Conservation (phyloP, 2,329 filamentous ascomycete genomes). For the Zarea fungicola region DNA sequence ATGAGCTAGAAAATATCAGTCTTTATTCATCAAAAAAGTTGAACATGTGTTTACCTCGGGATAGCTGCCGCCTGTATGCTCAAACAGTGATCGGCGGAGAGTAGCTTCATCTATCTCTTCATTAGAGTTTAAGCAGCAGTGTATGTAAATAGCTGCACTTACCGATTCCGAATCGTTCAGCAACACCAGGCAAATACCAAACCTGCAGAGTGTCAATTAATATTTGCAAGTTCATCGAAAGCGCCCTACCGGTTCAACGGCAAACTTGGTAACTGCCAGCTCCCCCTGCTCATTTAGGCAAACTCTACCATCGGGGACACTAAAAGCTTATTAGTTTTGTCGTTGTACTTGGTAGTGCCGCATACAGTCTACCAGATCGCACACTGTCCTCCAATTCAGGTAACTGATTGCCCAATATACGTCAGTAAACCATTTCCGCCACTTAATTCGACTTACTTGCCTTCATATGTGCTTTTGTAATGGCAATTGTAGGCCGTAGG, state of each 20-base stretch:
- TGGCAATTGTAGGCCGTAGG: slow-evolving; percentile 83
- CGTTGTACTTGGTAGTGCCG: slow-evolving; percentile 17
- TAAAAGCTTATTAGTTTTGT: slow-evolving; percentile 18
- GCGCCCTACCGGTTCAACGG: slow-evolving; percentile 78
- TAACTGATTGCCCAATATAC: slow-evolving; percentile 40
- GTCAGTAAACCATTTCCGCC: neutral
- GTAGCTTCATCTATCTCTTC: slow-evolving; percentile 66
- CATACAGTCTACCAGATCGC: slow-evolving; percentile 65
- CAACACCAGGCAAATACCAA: slow-evolving; percentile 82
- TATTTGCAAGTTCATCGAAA: neutral
- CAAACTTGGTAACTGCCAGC: slow-evolving; percentile 90
- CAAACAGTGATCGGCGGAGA: slow-evolving; percentile 81
- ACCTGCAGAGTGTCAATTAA: slow-evolving; percentile 34
- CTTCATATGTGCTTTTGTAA: slow-evolving; percentile 92
- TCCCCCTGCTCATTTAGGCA: slow-evolving; percentile 83
- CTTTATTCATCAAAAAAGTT: neutral
- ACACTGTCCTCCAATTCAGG: slow-evolving; percentile 91
- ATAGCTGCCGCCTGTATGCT: slow-evolving; percentile 93
- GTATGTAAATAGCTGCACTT: slow-evolving; percentile 20
- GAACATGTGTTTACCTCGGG: slow-evolving; percentile 56
- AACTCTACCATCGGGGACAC: slow-evolving; percentile 75
- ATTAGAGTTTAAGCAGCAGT: neutral
- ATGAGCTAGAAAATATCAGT: slow-evolving; percentile 56
- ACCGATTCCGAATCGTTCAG: slow-evolving; percentile 88
- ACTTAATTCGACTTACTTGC: slow-evolving; percentile 22